These are phyloP conservation scores for Delphinella strobiligena DNA, from an alignment of 2,329 filamentous ascomycete genomes.

Conservation along the genomic window DNA sequence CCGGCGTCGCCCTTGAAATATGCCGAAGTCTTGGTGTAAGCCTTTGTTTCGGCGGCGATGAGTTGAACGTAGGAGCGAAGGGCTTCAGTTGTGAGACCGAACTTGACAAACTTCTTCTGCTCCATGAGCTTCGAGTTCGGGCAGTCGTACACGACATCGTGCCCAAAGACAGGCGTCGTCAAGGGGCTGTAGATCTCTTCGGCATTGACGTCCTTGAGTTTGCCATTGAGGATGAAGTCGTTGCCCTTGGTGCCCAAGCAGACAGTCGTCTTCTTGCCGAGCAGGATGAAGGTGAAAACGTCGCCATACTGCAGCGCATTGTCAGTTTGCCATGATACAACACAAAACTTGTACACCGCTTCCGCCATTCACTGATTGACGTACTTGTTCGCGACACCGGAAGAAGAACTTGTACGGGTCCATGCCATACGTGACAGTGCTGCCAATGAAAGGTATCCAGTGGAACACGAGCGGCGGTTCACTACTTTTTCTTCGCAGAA, in stretches of 20 bases:
- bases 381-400: conserved; percentile 59
- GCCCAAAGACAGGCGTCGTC: conserved; percentile 60
- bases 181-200: conserved; percentile 82
- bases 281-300: conserved; percentile 77
- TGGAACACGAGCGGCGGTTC: conserved; percentile 52
- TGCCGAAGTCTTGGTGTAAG: conserved; percentile 52
- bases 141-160: conserved; percentile 82
- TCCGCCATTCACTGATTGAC: conserved; percentile 10
- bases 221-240: conserved; percentile 85
- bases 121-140: conserved; percentile 90
- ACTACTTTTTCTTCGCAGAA: conserved; percentile 65
- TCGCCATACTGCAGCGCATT: conserved; percentile 57
- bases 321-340: not conserved
- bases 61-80: conserved; percentile 68
- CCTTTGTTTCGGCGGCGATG: conserved; percentile 61
- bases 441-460: conserved; percentile 64
- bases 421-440: conserved; percentile 88
- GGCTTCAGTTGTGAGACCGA: conserved; percentile 62
- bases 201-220: conserved; percentile 77
- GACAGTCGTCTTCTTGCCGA: conserved; percentile 82
- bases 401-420: conserved; percentile 84
- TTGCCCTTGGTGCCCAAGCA: conserved; percentile 72
- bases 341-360: too few relatives aligned
- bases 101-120: conserved; percentile 90
- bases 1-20: conserved; percentile 57